Base-by-base conservation (phyloP, 495 filamentous ascomycete genomes). In the Aspergillus egyptiacus region DNA sequence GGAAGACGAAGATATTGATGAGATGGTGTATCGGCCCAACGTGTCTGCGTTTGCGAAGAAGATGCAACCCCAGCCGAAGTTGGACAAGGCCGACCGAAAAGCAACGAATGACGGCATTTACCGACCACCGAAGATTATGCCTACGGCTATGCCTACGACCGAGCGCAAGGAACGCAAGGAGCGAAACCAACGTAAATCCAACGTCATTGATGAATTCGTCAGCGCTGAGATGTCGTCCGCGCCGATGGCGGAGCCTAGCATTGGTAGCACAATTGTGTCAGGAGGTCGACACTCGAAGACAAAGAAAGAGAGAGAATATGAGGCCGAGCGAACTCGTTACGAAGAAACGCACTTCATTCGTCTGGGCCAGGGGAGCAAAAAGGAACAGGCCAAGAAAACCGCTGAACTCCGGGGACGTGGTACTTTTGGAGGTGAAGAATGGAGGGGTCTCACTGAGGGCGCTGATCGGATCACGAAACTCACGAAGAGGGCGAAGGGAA, bases 281-380 rank as follows among this genome's bases (percentile, higher is more conserved):
- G 78, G 81, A 44, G 90, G 91, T 17, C 77, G 89, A 46, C 80
- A 81, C 48, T 76, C 76, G 48, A 88, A 89, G 73, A 83, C 83
- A 2, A 76, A 78, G 18, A 73, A 77, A 17, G 85, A 91, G 57
- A 76, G 80, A 20, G 73, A 76, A 36, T 78, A 76, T 25, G 91
- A 95, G 66, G 73, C 74, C 3, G 89, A 91, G 59, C 71, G 83
- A 34, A 75, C 71, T 32, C 76, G 81, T 20, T 96, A 93, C 64
- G 90, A 96, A 70, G 90, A 96, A 70, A 74, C 68, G 50, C 91
- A 96, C 68, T 89, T 94, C 59, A 79, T 89, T 17, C 78, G 91
- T 44, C 72, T 96, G 58, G 88, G 88, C 14, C 83, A 81, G 63
- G 77, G 84, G 58, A 85, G 81, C 63, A 91, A 90, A 76, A 88